Evolutionary conservation across 176 grass and related monocot genomes (phyloP), one percentile per base, ranked within the genome.

Genomic region (Avena atlantica): DNA sequence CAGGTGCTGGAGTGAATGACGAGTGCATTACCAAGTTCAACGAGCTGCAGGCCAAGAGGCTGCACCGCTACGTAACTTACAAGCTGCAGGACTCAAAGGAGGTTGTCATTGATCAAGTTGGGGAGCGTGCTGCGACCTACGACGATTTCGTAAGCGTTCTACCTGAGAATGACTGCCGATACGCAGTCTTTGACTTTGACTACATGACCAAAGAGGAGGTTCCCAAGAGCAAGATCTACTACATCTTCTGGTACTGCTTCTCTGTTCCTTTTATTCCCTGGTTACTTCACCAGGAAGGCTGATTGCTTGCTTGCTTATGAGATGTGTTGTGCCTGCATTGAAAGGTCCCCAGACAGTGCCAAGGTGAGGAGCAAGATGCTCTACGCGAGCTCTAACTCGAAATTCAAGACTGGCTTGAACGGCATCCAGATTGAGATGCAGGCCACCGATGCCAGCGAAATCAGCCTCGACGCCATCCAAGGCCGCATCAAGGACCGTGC

Each of bases 211-310:
- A 74, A 16, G 93, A 95, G 91, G 93, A 97, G 52, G 90, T 94
- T n/a, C 91, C 86, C 50, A 95, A 97, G 87, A 95, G 92, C 95
- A 94, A 92, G 87, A 97, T 97, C 40, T 97, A 90, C 87, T 97
- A 93, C 72, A 93, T 95, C 57, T 86, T 90, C 50, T 97, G 95
- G 95, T 97, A 94, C 21, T 89, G 12, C 34, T 66, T 78, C 5
- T 63, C 15, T 34, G 3, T 0, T 69, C 17, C 0, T 1, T 85
- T 15, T 37, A 42, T 79, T 34, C 53, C 50, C 42, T 86, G 9
- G 14, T 70, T 61, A 1, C 17, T 16, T 27, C 15, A 6, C 4
- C 40, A 51, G 47, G 45, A 27, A 75, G 31, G 58, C 57, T 52
- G 69, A 47, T 49, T 62, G 52, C 4, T 84, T n/a, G 48, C 62